Base-by-base conservation (phyloP, 371 early-diverging fungal species). In the Mortierella sp. region DNA sequence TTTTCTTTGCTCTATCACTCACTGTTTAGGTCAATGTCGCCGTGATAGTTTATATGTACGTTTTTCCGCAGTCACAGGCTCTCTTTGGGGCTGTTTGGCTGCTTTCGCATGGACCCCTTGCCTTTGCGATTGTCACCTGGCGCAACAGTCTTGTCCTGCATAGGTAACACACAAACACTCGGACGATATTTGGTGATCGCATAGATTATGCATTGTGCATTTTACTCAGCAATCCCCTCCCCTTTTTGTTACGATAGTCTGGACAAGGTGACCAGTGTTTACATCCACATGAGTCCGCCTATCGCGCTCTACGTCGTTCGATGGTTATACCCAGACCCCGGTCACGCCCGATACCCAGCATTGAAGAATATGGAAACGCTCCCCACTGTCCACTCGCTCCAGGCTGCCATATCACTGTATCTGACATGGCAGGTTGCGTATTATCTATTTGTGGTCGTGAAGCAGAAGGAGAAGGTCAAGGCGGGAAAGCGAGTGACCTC, bases 101-200 rank as follows among this genome's bases (percentile, higher is more conserved):
- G n/a, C 73, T 91, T 17, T 86, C 90, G 17, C 82, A 81, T 55
- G 92, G 92, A 5, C 92, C 92, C 19, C 86, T 91, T 8, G 86
- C 85, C 14, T 87, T 87, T 81, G 92, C 92, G 0, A 91, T 90
- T 61, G 81, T 89, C 67, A 86, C 90, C 50, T 92, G 92, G 92
- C 78, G 90, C 44, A 90, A 90, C 64, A 69, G 70, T 41, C 66
- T 76, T 48, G 78, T 76, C 32, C 59, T 76, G 26, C 78, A 76
- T 59, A 78, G 54, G 76, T 82, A 58, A n/a, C 23, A 19, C 21
- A 37, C 6, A 37, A 27, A 14, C 23, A 51, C 24, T 49, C 15
- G 7, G 50, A 19, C 2, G 4, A 14, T 7, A 8, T 5, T 11
- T 27, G 30, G 21, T 30, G 15, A 30, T 24, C n/a, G n/a, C n/a